Evolutionary conservation across 1,139 yeast genomes (phyloP), one percentile per base, ranked within the genome.

Genomic region (Taphrina betulina): DNA sequence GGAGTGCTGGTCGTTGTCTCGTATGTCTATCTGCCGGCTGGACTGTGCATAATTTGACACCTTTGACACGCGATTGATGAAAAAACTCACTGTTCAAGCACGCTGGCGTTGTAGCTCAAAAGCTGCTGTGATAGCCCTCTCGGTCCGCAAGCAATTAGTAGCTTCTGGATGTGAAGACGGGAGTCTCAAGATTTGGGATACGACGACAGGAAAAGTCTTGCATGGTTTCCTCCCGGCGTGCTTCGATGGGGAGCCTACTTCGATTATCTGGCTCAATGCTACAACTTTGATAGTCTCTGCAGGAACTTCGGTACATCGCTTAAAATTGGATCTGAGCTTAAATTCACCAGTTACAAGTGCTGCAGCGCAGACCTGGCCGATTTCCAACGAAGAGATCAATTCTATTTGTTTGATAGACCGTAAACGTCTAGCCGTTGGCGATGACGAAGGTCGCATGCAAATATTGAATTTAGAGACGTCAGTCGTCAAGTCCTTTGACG

Each of bases 211-310:
- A 12, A 17, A 10, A 17, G 38, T 31, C 16, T 3, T 43, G 4
- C 48, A 43, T 16, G 48, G 48, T 14, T 43, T 43, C 38, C 37
- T 43, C 37, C 48, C 36, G 10, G 12, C 36, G 12, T 43, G 48
- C 28, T 43, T 43, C 19, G 37, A 16, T 24, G 48, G 48, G 5
- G 17, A 14, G 19, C 28, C 17, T 12, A 43, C 48, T 10, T 23
- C 29, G 12, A 43, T 43, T 19, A 8, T 43, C 5, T 43, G 48
- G 48, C 38, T 26, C 3, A 19, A 1, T 26, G 36, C 17, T 19
- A 43, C 8, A 28, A 43, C 38, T 2, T 19, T 43, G 5, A 14
- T 43, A 19, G 48, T 43, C 2, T 31, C 48, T 3, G 48, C 48
- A 26, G 38, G 29, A 14, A 17, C 38, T 10, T 12, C 19, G 2